Conservation (phyloP, 148 eudicot genomes). For the Camellia lanceoleosa region DNA sequence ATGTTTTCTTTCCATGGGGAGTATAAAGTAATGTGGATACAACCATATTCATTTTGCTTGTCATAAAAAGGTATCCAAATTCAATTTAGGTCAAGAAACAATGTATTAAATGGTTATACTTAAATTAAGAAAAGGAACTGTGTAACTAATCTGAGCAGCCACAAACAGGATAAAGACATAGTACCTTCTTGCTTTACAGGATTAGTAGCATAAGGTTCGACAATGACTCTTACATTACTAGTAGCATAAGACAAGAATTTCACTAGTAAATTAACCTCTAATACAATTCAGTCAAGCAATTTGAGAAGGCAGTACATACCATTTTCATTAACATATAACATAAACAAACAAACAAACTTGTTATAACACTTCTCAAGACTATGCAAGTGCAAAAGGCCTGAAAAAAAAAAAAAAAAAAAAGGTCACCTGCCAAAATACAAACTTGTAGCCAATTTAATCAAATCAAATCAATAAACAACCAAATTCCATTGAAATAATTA, state of each 20-base stretch:
- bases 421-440: background rate
- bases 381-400: background rate
- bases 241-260: background rate
- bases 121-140: background rate
- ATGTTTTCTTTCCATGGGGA: background rate
- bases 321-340: conserved; percentile 7
- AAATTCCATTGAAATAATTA: background rate
- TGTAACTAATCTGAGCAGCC: background rate
- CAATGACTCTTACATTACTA: background rate
- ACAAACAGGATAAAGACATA: background rate
- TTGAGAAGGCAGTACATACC: background rate
- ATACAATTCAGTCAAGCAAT: background rate
- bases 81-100: background rate
- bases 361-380: too few species aligned
- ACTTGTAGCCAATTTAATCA: background rate
- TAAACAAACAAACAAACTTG: background rate
- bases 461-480: background rate
- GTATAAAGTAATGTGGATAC: background rate
- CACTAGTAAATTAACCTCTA: background rate
- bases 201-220: background rate
- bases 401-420: background rate
- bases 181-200: too few species aligned
- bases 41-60: background rate
- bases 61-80: background rate
- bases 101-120: background rate